Base-by-base conservation (phyloP, 352 stramenopile species). In the Globisporangium irregulare region DNA sequence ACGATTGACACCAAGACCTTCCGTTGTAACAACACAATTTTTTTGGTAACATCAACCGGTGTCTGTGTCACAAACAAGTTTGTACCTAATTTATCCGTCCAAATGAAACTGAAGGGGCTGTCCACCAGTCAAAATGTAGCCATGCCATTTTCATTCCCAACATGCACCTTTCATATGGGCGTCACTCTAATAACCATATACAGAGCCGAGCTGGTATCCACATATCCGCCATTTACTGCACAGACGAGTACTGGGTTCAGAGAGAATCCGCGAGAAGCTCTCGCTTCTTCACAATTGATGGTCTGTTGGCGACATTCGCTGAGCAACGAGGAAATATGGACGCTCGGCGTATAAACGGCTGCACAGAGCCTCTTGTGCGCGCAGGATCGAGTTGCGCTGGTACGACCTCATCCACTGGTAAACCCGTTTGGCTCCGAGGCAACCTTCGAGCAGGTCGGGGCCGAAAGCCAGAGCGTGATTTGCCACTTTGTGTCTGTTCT, bases 181-280 rank as follows among this genome's bases (percentile, higher is more conserved):
- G 22, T 24, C 22, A 24, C 22, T 24, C 22, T 24, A 24, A 24
- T 24, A 24, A 24, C 22, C 22, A 32, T 32, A 32, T 32, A 32
- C 29, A 32, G 29, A 32, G 29, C 4, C 29, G 29, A 10, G 7
- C 32, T 38, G 5, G 32, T 38, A 38, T 38, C 8, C 32, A 12
- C 38, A 20, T 9, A 24, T 22, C 7, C 43, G 10, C 43, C 43
- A 22, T 6, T 60, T 29, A 60, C 54, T 60, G 34, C 2, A 6
- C 12, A 15, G 58, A 55, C 25, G 38, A 22, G 38, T 64, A 55
- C n/a, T 54, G 36, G 12, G 58, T 64, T 22, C 36, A 54, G 7
- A 63, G 57, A 5, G 36, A 63, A n/a, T 63, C 58, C 1, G 34
- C 22, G 58, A 63, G 36, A 34, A 63, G 58, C 58, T 63, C 29